Base-by-base conservation (phyloP, 1,284 basidiomycete genomes). In the Takashimella koratensis region DNA sequence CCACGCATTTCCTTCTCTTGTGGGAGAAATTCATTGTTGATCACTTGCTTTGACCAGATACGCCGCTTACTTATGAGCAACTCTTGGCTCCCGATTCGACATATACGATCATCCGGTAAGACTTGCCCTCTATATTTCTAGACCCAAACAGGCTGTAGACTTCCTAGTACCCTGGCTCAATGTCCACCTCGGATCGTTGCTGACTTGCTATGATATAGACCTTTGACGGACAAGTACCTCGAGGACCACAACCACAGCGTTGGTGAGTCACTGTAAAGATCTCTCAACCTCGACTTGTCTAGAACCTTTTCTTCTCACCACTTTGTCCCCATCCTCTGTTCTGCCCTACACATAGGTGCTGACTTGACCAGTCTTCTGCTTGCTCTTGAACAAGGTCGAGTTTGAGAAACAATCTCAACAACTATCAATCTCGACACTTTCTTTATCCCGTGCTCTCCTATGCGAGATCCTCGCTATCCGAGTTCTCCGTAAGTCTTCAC, bases 381-480 rank as follows among this genome's bases (percentile, higher is more conserved):
- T 94, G 54, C 83, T 97, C 10, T 78, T 97, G 51, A 95, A 92
- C 73, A 85, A 89, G 44, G 84, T 93, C 11, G 84, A 94, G 73
- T 96, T 96, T 73, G 73, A 84, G 77, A 84, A 60, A 81, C 85
- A 75, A 75, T 88, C 67, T 76, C 81, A 24, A 82, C 86, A 54
- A 74, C 80, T 77, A 5, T 75, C 73, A 6, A 75, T 79, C 49
- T 71, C 74, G 3, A 80, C 86, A 0, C 76, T 97, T 26, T 93
- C 88, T 4, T 76, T 79, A 4, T 84, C 88, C 3, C 82, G 92
- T 43, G 89, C 90, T 0, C 78, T 80, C 22, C 81, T 95, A 27
- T 96, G 93, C 73, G 93, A 97, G 75, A 84, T 96, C 40, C 80
- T 97, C 16, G 92, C 93, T 1, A 88, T 85, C 45, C 83, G 88